A percentile compares a stretch with the other conserved stretches of the same genome.
phyloP scores from a whole-genome alignment of 2,329 filamentous ascomycete species.

The Sporothrix protearum region DNA sequence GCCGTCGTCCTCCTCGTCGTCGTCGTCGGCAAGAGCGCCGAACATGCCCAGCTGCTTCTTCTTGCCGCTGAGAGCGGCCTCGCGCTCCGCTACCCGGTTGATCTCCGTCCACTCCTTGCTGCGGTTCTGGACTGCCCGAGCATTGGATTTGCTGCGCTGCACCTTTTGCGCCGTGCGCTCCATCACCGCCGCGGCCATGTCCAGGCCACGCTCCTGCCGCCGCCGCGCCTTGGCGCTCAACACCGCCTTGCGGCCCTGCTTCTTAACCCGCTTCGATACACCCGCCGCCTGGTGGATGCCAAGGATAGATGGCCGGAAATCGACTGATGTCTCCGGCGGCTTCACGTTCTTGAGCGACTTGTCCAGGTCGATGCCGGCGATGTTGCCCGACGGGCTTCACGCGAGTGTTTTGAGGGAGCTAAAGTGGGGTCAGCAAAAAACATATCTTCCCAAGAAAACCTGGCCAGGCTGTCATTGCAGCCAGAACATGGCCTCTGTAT shows the following conservation, averaged over 20 bases:
- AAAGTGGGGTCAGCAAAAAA: constrained; percentile 8
- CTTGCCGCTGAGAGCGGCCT: not conserved
- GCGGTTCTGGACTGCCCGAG: constrained; percentile 47
- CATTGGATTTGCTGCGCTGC: constrained; percentile 51
- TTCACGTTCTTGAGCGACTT: constrained; percentile 63
- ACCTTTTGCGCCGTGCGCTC: constrained; percentile 57
- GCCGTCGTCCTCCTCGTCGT: not conserved
- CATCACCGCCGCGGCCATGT: constrained; percentile 57
- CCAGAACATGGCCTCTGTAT: not conserved
- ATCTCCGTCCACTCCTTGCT: constrained; percentile 57
- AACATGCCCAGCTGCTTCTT: constrained; percentile 24
- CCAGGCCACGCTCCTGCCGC: constrained; percentile 55
- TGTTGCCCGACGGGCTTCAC: constrained; percentile 68
- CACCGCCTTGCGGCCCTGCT: constrained; percentile 51
- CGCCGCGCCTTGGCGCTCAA: constrained; percentile 54
- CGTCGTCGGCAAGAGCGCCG: constrained; percentile 17
- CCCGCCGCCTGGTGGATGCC: constrained; percentile 65
- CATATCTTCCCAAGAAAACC: not conserved
- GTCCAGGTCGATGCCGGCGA: constrained; percentile 68
- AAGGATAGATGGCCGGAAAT: constrained; percentile 62
- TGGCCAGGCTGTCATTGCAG: not conserved
- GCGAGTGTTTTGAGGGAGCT: constrained; percentile 67
- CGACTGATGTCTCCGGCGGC: constrained; percentile 47
- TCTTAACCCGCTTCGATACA: constrained; percentile 61
- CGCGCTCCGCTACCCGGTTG: constrained; percentile 38